These are phyloP conservation scores for Coniochaeta sp. DNA, from an alignment of 2,329 filamentous ascomycete species.

Conservation along the genomic window DNA sequence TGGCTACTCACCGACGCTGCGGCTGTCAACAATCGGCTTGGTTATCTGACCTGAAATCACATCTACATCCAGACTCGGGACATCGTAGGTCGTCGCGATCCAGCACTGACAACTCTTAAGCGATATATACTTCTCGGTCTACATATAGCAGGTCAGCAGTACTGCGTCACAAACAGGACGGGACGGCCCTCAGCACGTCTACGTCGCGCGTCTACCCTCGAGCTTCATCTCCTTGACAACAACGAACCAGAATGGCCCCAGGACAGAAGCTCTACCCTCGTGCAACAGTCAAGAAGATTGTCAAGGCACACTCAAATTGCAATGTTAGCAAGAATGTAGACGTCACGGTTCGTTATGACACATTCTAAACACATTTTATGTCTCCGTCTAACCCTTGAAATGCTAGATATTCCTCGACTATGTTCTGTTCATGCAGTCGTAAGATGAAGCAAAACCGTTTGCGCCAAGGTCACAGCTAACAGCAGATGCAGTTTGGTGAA, in stretches of 20 bases:
- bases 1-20: constrained; percentile 31
- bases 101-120: not conserved
- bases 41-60: not conserved
- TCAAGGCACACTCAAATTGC: constrained; percentile 80
- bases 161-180: not conserved
- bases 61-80: not conserved
- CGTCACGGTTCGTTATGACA: constrained; percentile 55
- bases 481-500: constrained; percentile 58
- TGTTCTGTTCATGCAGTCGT: constrained; percentile 70
- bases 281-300: constrained; percentile 77
- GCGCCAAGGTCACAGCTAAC: not conserved
- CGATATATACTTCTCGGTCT: not conserved
- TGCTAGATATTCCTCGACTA: constrained; percentile 76
- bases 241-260: constrained; percentile 40
- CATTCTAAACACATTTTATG: not conserved
- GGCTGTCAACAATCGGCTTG: not conserved
- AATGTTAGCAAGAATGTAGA: constrained; percentile 80
- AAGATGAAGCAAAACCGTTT: constrained; percentile 11
- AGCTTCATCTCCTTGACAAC: not conserved
- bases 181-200: not conserved
- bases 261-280: constrained; percentile 76
- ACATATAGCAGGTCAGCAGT: not conserved
- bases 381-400: not conserved
- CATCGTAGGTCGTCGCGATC: not conserved
- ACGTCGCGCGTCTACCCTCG: not conserved